Base-by-base conservation (phyloP, 208 protist species). In the Acanthamoeba castellanii region DNA sequence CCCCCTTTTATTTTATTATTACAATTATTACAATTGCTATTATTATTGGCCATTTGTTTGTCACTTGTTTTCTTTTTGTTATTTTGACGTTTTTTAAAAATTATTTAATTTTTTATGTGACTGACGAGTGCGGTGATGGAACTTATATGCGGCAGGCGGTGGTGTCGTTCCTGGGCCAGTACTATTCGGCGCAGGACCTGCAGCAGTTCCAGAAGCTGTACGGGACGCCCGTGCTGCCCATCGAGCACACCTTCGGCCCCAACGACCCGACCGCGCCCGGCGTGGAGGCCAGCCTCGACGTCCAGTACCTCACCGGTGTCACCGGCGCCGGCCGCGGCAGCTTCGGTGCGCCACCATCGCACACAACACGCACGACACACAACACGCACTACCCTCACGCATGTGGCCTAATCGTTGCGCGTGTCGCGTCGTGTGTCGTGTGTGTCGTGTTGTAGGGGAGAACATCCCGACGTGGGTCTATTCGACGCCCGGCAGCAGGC, bases 381-480 rank as follows among this genome's bases (percentile, higher is more conserved):
- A n/a, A n/a, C n/a, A n/a, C n/a, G n/a, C n/a, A n/a, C n/a, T n/a
- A n/a, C n/a, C n/a, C n/a, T n/a, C n/a, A n/a, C n/a, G n/a, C n/a
- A n/a, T n/a, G n/a, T n/a, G n/a, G n/a, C n/a, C n/a, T n/a, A n/a
- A n/a, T n/a, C n/a, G n/a, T n/a, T n/a, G n/a, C n/a, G n/a, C n/a
- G n/a, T n/a, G n/a, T n/a, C n/a, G n/a, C n/a, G n/a, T n/a, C n/a
- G n/a, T 66, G 16, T 66, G 59, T 66, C 59, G 30, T 6, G 18
- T 72, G 64, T 22, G 64, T 16, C 9, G 6, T 27, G 6, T 5
- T 72, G 8, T n/a, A 78, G 70, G 70, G 32, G 34, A 42, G n/a
- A 78, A 78, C 70, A 78, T 78, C 18, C 70, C 32, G 70, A 78
- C 70, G n/a, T 78, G 70, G 70, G 70, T 78, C 30, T 78, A 78